A percentile compares a stretch with the other conserved stretches of the same genome.
These are phyloP conservation scores for Dionaea muscipula DNA, from an alignment of 179 eudicot genomes.

Conservation along the genomic window DNA sequence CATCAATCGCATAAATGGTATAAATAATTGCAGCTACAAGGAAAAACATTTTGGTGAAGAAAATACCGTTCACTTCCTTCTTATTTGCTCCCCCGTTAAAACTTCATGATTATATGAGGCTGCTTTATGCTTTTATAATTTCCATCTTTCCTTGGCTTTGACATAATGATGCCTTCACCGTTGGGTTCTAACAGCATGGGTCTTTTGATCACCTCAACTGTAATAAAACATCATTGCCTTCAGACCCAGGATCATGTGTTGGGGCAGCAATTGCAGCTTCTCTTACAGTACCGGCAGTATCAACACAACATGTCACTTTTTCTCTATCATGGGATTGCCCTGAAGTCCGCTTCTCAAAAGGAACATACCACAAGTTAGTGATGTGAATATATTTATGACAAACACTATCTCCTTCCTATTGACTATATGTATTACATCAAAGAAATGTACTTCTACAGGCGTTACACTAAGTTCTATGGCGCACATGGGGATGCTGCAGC, in stretches of 20 bases:
- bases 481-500: constrained; percentile 55
- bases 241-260: constrained; percentile 63
- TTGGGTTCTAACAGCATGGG: constrained; percentile 47
- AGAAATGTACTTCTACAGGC: constrained; percentile 27
- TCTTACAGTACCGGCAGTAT: constrained; percentile 49
- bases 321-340: constrained; percentile 97
- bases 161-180: constrained; percentile 14
- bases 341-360: constrained; percentile 55
- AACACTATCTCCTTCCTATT: too few species aligned
- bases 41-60: too few species aligned
- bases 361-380: constrained; percentile 56
- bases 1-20: too few species aligned
- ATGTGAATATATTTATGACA: not conserved
- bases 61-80: too few species aligned
- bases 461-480: constrained; percentile 87
- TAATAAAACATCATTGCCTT: constrained; percentile 40
- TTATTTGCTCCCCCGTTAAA: too few species aligned
- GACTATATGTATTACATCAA: too few species aligned
- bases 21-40: too few species aligned
- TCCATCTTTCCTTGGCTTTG: constrained; percentile 12
- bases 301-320: constrained; percentile 54
- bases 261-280: constrained; percentile 98
- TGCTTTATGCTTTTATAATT: constrained; percentile 7
- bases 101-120: constrained; percentile 1
- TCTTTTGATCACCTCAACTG: constrained; percentile 56